Evolutionary conservation across 345 rosid genomes (phyloP).

Genomic region (Populus euphratica): DNA sequence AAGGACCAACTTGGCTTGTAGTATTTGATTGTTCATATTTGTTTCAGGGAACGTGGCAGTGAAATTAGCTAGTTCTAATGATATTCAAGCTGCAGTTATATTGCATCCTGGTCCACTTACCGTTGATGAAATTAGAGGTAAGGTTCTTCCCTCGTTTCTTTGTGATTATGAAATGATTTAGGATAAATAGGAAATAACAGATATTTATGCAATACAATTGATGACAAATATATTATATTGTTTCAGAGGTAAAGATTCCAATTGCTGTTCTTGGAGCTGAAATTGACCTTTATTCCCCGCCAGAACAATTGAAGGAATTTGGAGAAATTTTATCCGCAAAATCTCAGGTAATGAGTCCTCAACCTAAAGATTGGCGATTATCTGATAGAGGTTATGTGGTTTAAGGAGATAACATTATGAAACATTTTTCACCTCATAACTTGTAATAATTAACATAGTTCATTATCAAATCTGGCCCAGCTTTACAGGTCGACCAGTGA

Average conservation of each 20-base stretch:
- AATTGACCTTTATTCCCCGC: conserved; percentile 40
- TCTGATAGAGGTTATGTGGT: too few species aligned
- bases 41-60: conserved; percentile 37
- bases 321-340: conserved; percentile 38
- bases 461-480: too few species aligned
- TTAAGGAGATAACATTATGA: background rate
- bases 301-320: conserved; percentile 45
- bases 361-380: background rate
- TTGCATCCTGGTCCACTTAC: conserved; percentile 37
- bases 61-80: conserved; percentile 27
- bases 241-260: conserved; percentile 48
- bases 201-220: background rate
- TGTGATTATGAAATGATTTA: background rate
- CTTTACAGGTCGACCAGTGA: too few species aligned
- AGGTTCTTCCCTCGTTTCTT: background rate
- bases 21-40: too few species aligned
- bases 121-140: conserved; percentile 35
- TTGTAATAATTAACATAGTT: too few species aligned
- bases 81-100: conserved; percentile 31
- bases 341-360: conserved; percentile 35
- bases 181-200: background rate
- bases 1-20: background rate
- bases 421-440: background rate
- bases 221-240: background rate
- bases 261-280: conserved; percentile 59